Percentiles rank a stretch among this genome's conserved stretches.
These are phyloP conservation scores for Botrytis byssoidea DNA, from an alignment of 2,329 filamentous ascomycete genomes.

Conservation along the genomic window DNA sequence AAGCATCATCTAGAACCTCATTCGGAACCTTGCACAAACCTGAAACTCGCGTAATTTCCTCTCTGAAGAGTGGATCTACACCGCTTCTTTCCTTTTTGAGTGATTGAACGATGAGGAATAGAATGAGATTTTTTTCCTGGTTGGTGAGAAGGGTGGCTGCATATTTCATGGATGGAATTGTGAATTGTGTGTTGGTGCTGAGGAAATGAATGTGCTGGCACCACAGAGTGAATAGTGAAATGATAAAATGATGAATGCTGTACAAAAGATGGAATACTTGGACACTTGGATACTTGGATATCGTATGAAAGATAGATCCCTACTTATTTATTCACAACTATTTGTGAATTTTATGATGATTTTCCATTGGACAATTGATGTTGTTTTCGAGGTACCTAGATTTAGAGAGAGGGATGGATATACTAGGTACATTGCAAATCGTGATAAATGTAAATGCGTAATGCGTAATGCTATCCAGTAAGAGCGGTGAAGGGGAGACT, in stretches of 20 bases:
- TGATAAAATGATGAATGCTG: slow-evolving; percentile 29
- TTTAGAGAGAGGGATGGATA: neutral
- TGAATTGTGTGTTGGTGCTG: slow-evolving; percentile 24
- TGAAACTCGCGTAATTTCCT: slow-evolving; percentile 27
- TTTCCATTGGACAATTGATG: neutral
- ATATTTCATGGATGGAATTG: slow-evolving; percentile 37
- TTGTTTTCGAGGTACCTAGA: neutral
- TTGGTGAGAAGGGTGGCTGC: slow-evolving; percentile 33
- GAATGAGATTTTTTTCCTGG: neutral
- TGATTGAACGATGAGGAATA: slow-evolving; percentile 19
- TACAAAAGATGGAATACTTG: slow-evolving; percentile 20
- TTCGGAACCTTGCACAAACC: slow-evolving; percentile 25
- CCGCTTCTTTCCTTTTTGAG: slow-evolving; percentile 33
- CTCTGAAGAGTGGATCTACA: slow-evolving; percentile 27
- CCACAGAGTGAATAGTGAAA: slow-evolving; percentile 21
- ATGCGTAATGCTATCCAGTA: slow-evolving; percentile 10
- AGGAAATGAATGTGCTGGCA: slow-evolving; percentile 36
- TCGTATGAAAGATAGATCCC: neutral
- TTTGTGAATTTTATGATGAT: neutral
- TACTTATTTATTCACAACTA: neutral
- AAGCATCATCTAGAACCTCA: slow-evolving; percentile 22
- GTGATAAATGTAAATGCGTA: neutral
- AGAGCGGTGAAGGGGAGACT: slow-evolving; percentile 24
- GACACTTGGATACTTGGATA: too few species aligned
- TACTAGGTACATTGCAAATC: neutral